Percentiles rank a stretch among this genome's conserved stretches.
These are phyloP conservation scores for Ceratonia siliqua DNA, from an alignment of 306 rosid genomes.

Conservation along the genomic window DNA sequence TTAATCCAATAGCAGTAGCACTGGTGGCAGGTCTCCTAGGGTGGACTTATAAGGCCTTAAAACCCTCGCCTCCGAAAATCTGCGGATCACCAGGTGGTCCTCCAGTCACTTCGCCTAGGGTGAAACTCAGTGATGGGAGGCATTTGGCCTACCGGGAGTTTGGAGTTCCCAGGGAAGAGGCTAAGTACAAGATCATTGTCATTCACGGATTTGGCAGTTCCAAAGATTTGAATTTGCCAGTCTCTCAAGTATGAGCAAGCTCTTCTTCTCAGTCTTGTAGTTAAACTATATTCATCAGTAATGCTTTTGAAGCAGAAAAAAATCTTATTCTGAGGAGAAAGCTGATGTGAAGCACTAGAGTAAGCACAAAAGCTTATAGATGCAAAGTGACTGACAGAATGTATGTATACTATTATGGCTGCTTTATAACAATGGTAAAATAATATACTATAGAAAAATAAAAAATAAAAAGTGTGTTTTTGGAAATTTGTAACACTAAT, in stretches of 20 bases:
- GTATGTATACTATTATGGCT: neutral
- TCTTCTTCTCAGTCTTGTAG: neutral
- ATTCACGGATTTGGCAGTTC: conserved; percentile 63
- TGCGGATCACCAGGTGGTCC: conserved; percentile 75
- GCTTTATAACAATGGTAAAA: no score
- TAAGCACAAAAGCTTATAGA: neutral
- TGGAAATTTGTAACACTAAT: neutral
- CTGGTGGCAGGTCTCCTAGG: conserved; percentile 57
- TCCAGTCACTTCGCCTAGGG: conserved; percentile 61
- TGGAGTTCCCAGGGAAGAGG: conserved; percentile 71
- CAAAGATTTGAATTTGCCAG: conserved; percentile 53
- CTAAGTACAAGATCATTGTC: conserved; percentile 64
- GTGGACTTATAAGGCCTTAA: conserved; percentile 53
- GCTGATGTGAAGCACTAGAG: neutral
- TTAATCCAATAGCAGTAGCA: conserved; percentile 51
- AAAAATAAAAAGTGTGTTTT: neutral
- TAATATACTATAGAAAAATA: no score
- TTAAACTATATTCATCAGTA: neutral
- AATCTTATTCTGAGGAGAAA: neutral
- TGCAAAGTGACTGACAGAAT: neutral
- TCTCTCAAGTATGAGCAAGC: conserved; percentile 54
- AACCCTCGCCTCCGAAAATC: conserved; percentile 63
- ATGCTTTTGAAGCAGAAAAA: neutral
- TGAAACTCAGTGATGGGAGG: conserved; percentile 71
- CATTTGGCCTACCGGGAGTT: conserved; percentile 74